Conservation (phyloP, 306 rosid species). For the Casuarina glauca region DNA sequence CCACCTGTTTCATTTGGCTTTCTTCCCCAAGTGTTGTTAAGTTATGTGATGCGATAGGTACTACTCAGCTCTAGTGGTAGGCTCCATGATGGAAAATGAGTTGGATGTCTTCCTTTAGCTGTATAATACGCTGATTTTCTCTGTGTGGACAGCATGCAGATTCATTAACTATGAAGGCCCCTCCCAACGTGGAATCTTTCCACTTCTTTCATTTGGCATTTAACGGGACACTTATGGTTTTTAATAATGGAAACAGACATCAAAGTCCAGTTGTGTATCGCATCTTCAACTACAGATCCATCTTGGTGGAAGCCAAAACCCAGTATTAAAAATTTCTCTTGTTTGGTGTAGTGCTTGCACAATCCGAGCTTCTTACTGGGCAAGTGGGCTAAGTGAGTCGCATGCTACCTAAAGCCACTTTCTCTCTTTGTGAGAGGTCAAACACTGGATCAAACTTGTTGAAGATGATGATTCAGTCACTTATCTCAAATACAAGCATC, state of each 20-base stretch:
- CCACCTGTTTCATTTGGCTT: neutral
- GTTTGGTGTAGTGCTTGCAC: too few relatives aligned
- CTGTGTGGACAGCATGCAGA: constrained; percentile 7
- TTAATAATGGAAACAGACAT: neutral
- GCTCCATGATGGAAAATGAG: constrained; percentile 9
- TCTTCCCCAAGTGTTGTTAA: neutral
- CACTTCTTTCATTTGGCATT: constrained; percentile 17
- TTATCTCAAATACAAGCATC: neutral
- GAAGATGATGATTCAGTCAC: neutral
- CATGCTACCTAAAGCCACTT: too few relatives aligned
- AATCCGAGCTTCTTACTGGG: neutral
- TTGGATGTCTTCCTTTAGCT: neutral
- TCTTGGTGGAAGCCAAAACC: constrained; percentile 10
- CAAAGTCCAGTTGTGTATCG: neutral
- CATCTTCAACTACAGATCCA: neutral
- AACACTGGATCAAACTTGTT: neutral
- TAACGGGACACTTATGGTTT: constrained; percentile 8
- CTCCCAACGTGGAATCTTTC: neutral
- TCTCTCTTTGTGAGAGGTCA: too few relatives aligned
- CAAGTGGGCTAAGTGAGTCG: too few relatives aligned
- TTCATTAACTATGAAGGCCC: constrained; percentile 8
- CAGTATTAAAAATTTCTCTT: neutral
- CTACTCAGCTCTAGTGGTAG: constrained; percentile 10
- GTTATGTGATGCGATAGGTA: neutral
- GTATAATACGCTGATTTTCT: neutral